phyloP scores from a whole-genome alignment of 2,329 filamentous ascomycete species.

The Calonectria pauciramosa region DNA sequence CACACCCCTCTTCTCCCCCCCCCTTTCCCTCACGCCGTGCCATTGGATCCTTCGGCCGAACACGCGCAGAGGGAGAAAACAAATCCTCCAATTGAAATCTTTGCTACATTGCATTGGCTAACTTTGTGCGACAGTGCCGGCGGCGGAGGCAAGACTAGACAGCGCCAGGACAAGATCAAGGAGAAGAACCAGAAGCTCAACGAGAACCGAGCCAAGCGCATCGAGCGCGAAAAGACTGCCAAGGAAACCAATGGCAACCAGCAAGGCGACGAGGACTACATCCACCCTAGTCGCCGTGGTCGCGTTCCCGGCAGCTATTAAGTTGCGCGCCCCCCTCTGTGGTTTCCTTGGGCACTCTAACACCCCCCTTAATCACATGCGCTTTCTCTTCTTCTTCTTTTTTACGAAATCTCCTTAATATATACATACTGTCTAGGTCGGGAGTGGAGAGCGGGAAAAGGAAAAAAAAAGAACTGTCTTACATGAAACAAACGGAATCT shows the following conservation, averaged over 20 bases:
- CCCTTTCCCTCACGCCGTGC: background rate
- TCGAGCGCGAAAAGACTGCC: constrained; percentile 60
- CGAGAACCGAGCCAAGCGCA: constrained; percentile 69
- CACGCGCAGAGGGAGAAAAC: background rate
- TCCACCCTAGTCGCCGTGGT: constrained; percentile 67
- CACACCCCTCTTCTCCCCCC: background rate
- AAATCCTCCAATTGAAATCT: background rate
- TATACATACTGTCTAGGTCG: background rate
- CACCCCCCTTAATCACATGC: background rate
- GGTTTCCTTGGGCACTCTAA: background rate
- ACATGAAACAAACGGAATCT: constrained; percentile 9
- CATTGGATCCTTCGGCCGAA: background rate
- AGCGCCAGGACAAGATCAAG: constrained; percentile 81
- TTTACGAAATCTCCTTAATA: background rate
- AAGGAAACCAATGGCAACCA: constrained; percentile 47
- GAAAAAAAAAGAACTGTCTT: background rate
- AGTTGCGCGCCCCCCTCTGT: background rate
- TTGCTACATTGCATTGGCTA: constrained; percentile 3
- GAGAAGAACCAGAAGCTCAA: constrained; percentile 89
- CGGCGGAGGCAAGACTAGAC: constrained; percentile 83
- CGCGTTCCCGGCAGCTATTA: constrained; percentile 42
- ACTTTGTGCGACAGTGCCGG: constrained; percentile 72
- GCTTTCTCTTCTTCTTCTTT: background rate
- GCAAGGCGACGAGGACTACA: constrained; percentile 51
- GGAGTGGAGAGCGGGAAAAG: background rate